Percentiles rank a stretch among this genome's conserved stretches.
phyloP scores from a whole-genome alignment of 2,329 filamentous ascomycete species.

The Thermothelomyces thermophilus region DNA sequence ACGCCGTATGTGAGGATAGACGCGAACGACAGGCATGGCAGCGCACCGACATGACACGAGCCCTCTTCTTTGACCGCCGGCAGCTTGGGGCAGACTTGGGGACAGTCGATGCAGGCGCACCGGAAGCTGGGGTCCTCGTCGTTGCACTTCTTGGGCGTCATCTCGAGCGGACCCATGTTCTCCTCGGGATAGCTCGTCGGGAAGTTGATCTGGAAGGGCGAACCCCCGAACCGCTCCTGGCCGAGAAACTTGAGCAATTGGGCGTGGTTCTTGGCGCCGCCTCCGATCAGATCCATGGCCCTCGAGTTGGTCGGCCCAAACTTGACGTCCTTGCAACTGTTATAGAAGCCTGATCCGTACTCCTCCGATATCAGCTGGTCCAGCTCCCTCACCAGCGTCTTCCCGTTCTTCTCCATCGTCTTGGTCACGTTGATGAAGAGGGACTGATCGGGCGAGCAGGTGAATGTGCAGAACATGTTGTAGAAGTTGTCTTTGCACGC shows the following conservation, averaged over 20 bases:
- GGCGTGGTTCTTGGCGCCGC: slow-evolving; percentile 83
- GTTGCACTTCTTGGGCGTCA: slow-evolving; percentile 80
- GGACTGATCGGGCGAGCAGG: slow-evolving; percentile 94
- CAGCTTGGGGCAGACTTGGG: slow-evolving; percentile 73
- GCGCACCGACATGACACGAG: slow-evolving; percentile 72
- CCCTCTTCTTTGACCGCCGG: slow-evolving; percentile 64
- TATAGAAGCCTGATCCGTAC: slow-evolving; percentile 83
- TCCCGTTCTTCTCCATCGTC: slow-evolving; percentile 54
- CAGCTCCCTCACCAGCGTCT: slow-evolving; percentile 71
- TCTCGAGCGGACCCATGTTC: slow-evolving; percentile 64
- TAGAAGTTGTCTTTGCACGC: slow-evolving; percentile 98
- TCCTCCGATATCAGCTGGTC: slow-evolving; percentile 81
- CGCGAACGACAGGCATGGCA: slow-evolving; percentile 92
- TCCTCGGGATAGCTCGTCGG: slow-evolving; percentile 56
- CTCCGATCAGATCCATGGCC: slow-evolving; percentile 93
- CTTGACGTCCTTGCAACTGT: slow-evolving; percentile 98
- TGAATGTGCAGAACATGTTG: slow-evolving; percentile 97
- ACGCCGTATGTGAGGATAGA: slow-evolving; percentile 81
- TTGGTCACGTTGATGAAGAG: slow-evolving; percentile 89
- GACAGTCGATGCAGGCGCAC: slow-evolving; percentile 92
- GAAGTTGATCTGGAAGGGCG: slow-evolving; percentile 98
- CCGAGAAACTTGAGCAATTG: slow-evolving; percentile 87
- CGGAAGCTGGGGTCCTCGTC: slow-evolving; percentile 78
- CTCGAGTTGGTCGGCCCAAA: slow-evolving; percentile 90
- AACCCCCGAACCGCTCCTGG: slow-evolving; percentile 83